Base-by-base conservation (phyloP, 2,329 filamentous ascomycete species). In the Madurella fahalii region DNA sequence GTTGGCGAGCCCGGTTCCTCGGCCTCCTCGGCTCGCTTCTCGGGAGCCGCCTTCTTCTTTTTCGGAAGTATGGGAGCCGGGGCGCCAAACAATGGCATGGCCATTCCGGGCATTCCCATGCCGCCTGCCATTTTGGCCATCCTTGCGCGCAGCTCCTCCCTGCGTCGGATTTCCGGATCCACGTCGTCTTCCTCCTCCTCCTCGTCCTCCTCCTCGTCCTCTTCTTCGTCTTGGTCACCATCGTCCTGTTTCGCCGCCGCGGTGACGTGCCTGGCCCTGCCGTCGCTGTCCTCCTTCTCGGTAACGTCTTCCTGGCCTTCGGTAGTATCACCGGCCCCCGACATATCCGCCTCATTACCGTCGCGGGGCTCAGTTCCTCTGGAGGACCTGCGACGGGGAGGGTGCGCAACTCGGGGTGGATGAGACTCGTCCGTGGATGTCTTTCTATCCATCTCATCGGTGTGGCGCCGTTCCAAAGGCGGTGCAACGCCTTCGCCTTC, bases 91-190 rank as follows among this genome's bases (percentile, higher is more conserved):
- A 65, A 50, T 8, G 63, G 61, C 45, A 64, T 64, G 30, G 89
- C 90, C 85, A 97, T 94, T 64, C 90, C 90, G 68, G 90, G 85
- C 87, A 97, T 95, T 45, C 90, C 90, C 90, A 96, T 96, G 18
- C 93, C 93, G 52, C 93, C 93, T 63, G 93, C 95, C 87, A 99
- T 94, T 74, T 96, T 96, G 44, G 94, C 94, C 90, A 99, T 99
- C 64, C 94, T 85, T 58, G 94, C 91, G 57, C 94, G 84, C 32
- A 99, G 78, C 68, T 96, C 93, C 72, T 96, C 85, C 68, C 87
- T 89, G 50, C 92, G 86, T 62, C 83, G 85, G 18, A 90, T 79
- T 69, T 99, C 94, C 1, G 91, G 90, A 65, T 97, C 92, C 49
- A 95, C 77, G 15, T 95, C 90, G 30, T 92, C 89, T 46, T 92